Evolutionary conservation across 768 basidiomycete genomes (phyloP).

Genomic region (Tylopilus vinaceipallidus): DNA sequence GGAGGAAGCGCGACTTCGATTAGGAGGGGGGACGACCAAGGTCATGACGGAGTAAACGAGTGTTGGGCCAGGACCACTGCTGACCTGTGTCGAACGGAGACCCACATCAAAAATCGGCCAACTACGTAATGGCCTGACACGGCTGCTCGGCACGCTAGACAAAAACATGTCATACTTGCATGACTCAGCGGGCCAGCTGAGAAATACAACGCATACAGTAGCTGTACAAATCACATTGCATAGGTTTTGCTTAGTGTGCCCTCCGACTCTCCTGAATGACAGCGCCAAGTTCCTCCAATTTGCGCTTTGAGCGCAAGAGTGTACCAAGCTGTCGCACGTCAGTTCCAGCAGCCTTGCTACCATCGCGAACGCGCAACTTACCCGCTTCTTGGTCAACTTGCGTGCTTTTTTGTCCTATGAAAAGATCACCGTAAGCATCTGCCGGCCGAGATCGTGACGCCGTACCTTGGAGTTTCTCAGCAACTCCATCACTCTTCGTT

Average conservation of each 20-base stretch:
- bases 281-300: slow-evolving; percentile 90
- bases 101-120: slow-evolving; percentile 21
- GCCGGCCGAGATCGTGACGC: neutral
- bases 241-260: slow-evolving; percentile 42
- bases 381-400: slow-evolving; percentile 99
- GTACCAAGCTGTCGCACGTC: slow-evolving; percentile 74
- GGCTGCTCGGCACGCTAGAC: slow-evolving; percentile 22
- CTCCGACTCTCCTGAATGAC: slow-evolving; percentile 94
- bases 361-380: slow-evolving; percentile 40
- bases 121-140: slow-evolving; percentile 20
- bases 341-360: neutral
- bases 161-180: neutral
- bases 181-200: slow-evolving; percentile 15
- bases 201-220: neutral
- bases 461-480: slow-evolving; percentile 94
- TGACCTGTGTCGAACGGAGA: slow-evolving; percentile 4
- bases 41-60: slow-evolving; percentile 20
- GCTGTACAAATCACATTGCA: too few species aligned
- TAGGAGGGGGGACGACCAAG: slow-evolving; percentile 39
- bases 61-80: neutral
- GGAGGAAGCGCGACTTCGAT: slow-evolving; percentile 58
- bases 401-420: slow-evolving; percentile 97
- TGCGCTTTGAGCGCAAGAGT: slow-evolving; percentile 97
- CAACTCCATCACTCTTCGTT: slow-evolving; percentile 97
- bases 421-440: neutral